A percentile compares a stretch with the other conserved stretches of the same genome.
Evolutionary conservation across 192 early-diverging fungal genomes (phyloP).

Genomic region (Entophlyctis helioformis): DNA sequence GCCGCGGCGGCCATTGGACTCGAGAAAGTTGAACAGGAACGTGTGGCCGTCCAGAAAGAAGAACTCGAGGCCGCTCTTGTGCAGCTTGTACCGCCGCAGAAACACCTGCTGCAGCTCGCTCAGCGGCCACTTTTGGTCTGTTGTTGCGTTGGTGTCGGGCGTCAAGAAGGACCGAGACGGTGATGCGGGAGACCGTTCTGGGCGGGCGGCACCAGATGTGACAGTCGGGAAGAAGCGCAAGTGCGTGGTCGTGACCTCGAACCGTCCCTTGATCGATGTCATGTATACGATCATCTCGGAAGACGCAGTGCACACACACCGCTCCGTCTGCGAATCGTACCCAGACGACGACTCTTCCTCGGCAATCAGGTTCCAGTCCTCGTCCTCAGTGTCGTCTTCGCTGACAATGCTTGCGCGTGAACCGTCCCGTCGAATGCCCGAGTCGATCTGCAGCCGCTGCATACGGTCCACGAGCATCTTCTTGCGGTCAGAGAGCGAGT

Average conservation of each 20-base stretch:
- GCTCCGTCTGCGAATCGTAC: conserved; percentile 3
- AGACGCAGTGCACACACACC: conserved; percentile 14
- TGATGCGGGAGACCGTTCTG: too few species aligned
- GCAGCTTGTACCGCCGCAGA: conserved; percentile 32
- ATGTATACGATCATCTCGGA: conserved; percentile 35
- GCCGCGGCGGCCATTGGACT: conserved; percentile 39
- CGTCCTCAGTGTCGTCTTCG: conserved; percentile 15
- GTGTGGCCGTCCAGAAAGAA: conserved; percentile 68
- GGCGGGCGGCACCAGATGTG: conserved; percentile 9
- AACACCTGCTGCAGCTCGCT: conserved; percentile 17
- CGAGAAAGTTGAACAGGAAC: conserved; percentile 59
- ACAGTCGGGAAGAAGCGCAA: conserved; percentile 26
- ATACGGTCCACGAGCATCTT: too few species aligned
- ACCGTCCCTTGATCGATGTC: conserved; percentile 28
- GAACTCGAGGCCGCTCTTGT: conserved; percentile 65
- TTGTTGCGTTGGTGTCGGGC: conserved; percentile 3
- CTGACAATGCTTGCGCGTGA: conserved; percentile 1
- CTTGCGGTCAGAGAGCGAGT: conserved; percentile 1
- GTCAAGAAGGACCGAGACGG: too few species aligned
- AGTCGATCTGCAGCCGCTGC: conserved; percentile 6
- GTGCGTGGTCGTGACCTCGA: conserved; percentile 23
- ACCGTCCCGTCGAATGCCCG: neutral
- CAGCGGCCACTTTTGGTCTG: conserved; percentile 23
- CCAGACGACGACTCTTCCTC: conserved; percentile 12
- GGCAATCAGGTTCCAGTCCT: conserved; percentile 28